Conservation (phyloP, 495 filamentous ascomycete genomes). For the Aspergillus carlsbadensis region DNA sequence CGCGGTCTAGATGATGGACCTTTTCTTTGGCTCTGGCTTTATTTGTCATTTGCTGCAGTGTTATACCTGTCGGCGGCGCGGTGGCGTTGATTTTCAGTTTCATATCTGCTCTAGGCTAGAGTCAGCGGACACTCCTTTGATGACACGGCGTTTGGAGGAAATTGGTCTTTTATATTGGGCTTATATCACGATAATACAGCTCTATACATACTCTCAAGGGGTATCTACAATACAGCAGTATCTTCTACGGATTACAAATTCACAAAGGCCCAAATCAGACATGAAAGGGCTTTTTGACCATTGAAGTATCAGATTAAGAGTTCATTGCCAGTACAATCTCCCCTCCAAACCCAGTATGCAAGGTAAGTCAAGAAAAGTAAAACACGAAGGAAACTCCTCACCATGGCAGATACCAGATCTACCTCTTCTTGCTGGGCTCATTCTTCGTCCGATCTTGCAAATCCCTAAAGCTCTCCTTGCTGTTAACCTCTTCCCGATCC, state of each 20-base stretch:
- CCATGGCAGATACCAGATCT: neutral
- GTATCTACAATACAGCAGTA: neutral
- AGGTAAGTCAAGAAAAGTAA: neutral
- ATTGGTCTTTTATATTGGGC: neutral
- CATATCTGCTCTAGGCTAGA: constrained; percentile 1
- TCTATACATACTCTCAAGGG: neutral
- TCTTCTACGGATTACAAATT: no score
- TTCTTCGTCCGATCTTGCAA: constrained; percentile 53
- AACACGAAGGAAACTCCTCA: neutral
- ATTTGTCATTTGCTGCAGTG: constrained; percentile 4
- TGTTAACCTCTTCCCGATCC: constrained; percentile 55
- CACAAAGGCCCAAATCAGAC: no score
- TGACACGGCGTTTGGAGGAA: constrained; percentile 5
- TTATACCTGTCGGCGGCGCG: constrained; percentile 6
- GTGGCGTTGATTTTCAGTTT: constrained; percentile 10
- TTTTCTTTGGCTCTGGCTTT: neutral
- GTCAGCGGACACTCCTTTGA: constrained; percentile 9
- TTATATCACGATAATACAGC: neutral
- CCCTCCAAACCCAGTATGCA: neutral
- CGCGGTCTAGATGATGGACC: no score
- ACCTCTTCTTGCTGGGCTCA: constrained; percentile 16
- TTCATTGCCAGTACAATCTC: neutral
- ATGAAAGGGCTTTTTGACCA: no score
- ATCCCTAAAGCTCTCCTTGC: constrained; percentile 43
- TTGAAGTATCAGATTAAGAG: no score